These are phyloP conservation scores for Neocatenulostroma microsporum DNA, from an alignment of 2,329 filamentous ascomycete species.

Conservation along the genomic window DNA sequence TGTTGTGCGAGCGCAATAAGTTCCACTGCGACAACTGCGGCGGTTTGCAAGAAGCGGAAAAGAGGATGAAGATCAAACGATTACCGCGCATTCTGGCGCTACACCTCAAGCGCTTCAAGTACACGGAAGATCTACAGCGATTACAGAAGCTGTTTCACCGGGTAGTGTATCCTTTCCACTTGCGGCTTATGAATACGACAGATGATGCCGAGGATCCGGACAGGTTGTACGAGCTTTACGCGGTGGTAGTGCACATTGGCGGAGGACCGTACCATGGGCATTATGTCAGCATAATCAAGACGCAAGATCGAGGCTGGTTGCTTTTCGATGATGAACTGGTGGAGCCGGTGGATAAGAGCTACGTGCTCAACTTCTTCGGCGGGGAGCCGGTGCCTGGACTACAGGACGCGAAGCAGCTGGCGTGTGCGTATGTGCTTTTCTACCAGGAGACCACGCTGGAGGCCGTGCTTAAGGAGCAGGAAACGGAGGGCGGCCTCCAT, in stretches of 20 bases:
- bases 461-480: conserved; percentile 67
- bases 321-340: conserved; percentile 98
- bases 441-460: conserved; percentile 83
- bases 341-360: conserved; percentile 93
- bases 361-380: conserved; percentile 94
- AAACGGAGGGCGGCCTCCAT: conserved; percentile 56
- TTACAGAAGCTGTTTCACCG: conserved; percentile 95
- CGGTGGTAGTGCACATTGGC: conserved; percentile 94
- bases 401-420: conserved; percentile 55
- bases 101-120: conserved; percentile 96
- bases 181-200: conserved; percentile 95
- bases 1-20: conserved; percentile 97
- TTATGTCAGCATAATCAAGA: conserved; percentile 97
- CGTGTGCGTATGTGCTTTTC: conserved; percentile 93
- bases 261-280: conserved; percentile 96
- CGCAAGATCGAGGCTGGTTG: conserved; percentile 88
- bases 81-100: conserved; percentile 84
- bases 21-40: conserved; percentile 98
- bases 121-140: conserved; percentile 88
- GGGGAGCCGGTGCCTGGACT: conserved; percentile 51
- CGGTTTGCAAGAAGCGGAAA: conserved; percentile 93
- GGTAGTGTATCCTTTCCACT: conserved; percentile 92
- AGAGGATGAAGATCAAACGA: conserved; percentile 98
- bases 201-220: conserved; percentile 92
- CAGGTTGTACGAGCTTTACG: conserved; percentile 90